Evolutionary conservation across 1,284 basidiomycete species (phyloP), one percentile per base, ranked within the genome.

Genomic region (Marasmius fiardii): DNA sequence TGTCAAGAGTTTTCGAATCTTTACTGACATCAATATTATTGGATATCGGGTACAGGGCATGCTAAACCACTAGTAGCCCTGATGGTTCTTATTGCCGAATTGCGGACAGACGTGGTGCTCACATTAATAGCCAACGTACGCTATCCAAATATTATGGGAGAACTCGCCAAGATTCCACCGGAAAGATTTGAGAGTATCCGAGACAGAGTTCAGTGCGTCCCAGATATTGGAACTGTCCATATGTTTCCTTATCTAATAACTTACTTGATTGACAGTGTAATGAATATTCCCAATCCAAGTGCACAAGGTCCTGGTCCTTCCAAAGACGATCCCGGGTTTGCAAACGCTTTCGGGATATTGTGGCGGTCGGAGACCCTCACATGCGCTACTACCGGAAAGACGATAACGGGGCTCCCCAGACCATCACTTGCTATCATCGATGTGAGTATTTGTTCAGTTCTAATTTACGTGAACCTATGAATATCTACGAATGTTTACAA

Each of bases 391-490:
- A 24, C 51, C 6, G 55, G 51, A n/a, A 52, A 52, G 24, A 23
- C 33, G 10, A 39, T 52, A n/a, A 39, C 31, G 5, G 35, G 44
- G 4, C 28, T 57, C 23, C 51, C 51, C 20, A 31, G 26, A n/a
- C 55, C 45, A 2, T 45, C 35, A 10, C 11, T 55, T 20, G 54
- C 54, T 34, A 51, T 51, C 43, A 43, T 55, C 18, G 54, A 55
- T 35, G 54, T 45, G 41, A 43, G 54, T 51, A 49, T 8, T 45
- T 26, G 11, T 18, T 34, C 7, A 16, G 12, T 24, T n/a, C 34
- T 34, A 8, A 3, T n/a, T n/a, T n/a, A n/a, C n/a, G n/a, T n/a
- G n/a, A n/a, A n/a, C n/a, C n/a, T n/a, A n/a, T n/a, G n/a, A n/a
- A n/a, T 10, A 39, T n/a, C n/a, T n/a, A n/a, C n/a, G n/a, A n/a